A percentile compares a stretch with the other conserved stretches of the same genome.
Conservation (phyloP, 768 basidiomycete species). For the Agaricus blazei region DNA sequence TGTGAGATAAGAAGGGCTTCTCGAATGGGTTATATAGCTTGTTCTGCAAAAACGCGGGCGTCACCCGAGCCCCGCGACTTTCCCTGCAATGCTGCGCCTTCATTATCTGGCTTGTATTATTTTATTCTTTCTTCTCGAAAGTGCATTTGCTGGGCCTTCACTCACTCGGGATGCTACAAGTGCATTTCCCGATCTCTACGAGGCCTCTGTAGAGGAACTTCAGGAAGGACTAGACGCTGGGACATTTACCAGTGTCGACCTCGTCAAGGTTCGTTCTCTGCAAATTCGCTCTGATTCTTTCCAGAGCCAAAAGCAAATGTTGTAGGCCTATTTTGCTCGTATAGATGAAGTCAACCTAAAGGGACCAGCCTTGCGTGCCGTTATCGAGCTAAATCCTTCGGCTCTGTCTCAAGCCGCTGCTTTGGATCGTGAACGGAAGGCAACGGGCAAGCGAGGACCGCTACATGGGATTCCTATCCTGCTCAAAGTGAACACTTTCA, state of each 20-base stretch:
- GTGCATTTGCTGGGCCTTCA: not conserved
- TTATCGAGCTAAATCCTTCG: conserved; percentile 52
- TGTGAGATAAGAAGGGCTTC: not conserved
- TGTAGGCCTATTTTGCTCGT: conserved; percentile 58
- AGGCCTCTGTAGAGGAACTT: conserved; percentile 51
- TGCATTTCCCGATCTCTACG: conserved; percentile 51
- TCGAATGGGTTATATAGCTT: too few species aligned
- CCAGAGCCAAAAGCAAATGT: not conserved
- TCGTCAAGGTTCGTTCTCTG: conserved; percentile 43
- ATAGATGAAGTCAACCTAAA: conserved; percentile 66
- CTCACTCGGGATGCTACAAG: not conserved
- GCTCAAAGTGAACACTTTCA: conserved; percentile 33
- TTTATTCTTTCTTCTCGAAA: not conserved
- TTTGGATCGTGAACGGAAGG: conserved; percentile 40
- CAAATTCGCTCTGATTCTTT: not conserved
- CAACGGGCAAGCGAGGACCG: conserved; percentile 35
- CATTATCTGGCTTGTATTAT: not conserved
- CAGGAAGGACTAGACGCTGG: conserved; percentile 46
- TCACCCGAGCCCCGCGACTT: too few species aligned
- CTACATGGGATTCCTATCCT: conserved; percentile 53
- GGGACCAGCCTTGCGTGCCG: conserved; percentile 51
- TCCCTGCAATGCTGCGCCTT: not conserved
- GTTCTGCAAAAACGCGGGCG: too few species aligned
- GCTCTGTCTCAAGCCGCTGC: conserved; percentile 48
- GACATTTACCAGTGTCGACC: conserved; percentile 53